Conservation (phyloP, 345 rosid species). For the Ceriops decandra region DNA sequence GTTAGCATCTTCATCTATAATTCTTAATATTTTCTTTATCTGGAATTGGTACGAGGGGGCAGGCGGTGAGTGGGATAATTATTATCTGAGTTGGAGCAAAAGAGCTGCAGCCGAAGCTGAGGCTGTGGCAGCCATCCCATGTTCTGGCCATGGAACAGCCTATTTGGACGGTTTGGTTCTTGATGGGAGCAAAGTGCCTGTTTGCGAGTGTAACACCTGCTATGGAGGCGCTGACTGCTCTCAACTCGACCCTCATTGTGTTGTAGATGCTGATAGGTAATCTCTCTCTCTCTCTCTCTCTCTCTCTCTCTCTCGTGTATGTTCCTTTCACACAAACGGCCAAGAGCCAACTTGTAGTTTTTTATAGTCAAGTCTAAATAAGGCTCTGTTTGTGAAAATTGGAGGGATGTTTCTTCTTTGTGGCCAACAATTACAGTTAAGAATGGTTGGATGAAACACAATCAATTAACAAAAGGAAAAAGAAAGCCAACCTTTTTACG, state of each 20-base stretch:
- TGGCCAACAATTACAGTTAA: no score
- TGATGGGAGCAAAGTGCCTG: conserved; percentile 28
- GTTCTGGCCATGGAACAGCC: conserved; percentile 78
- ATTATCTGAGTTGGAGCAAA: conserved; percentile 45
- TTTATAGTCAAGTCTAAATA: no score
- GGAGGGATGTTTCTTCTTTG: no score
- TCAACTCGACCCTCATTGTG: conserved; percentile 34
- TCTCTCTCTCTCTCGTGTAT: not conserved
- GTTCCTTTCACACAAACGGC: not conserved
- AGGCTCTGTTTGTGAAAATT: no score
- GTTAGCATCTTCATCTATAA: conserved; percentile 19
- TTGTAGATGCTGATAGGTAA: conserved; percentile 48
- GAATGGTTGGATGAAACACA: no score
- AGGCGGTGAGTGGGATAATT: conserved; percentile 14
- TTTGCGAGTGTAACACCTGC: conserved; percentile 66
- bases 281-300: not conserved
- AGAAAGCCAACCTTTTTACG: no score
- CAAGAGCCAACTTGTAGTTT: not conserved
- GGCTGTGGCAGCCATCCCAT: conserved; percentile 46
- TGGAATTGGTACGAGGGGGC: conserved; percentile 15
- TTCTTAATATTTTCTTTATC: conserved; percentile 32
- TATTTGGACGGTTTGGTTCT: conserved; percentile 49
- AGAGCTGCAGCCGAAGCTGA: conserved; percentile 63
- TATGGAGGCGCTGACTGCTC: conserved; percentile 57
- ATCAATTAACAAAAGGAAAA: no score